Conservation (phyloP, 768 basidiomycete species). For the Lentinula guzmanii region DNA sequence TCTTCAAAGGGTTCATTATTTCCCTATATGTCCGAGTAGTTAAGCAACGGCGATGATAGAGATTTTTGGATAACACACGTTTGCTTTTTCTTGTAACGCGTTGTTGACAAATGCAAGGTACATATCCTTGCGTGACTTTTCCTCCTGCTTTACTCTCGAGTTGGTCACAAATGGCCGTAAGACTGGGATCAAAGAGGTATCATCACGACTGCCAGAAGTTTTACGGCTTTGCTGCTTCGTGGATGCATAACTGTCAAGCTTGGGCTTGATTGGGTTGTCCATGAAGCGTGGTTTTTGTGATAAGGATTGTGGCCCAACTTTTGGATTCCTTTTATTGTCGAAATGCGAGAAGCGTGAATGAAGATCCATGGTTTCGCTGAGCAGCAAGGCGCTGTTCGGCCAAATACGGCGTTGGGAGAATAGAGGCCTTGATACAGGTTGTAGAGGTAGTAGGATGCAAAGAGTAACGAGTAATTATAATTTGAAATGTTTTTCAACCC, state of each 20-base stretch:
- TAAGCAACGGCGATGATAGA: neutral
- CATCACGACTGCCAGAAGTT: slow-evolving; percentile 11
- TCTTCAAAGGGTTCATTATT: slow-evolving; percentile 76
- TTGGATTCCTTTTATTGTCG: slow-evolving; percentile 60
- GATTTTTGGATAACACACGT: slow-evolving; percentile 37
- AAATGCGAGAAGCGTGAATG: slow-evolving; percentile 73
- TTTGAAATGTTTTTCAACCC: neutral
- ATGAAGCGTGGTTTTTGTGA: slow-evolving; percentile 37
- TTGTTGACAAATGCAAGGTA: slow-evolving; percentile 79
- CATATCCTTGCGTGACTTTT: slow-evolving; percentile 75
- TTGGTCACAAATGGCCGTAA: slow-evolving; percentile 71
- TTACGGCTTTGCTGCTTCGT: neutral
- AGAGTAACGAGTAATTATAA: neutral
- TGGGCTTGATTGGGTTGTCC: slow-evolving; percentile 31
- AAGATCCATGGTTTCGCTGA: slow-evolving; percentile 51
- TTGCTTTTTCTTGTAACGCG: slow-evolving; percentile 66
- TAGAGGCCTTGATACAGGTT: neutral
- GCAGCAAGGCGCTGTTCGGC: neutral
- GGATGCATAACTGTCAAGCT: slow-evolving; percentile 34
- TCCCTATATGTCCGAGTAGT: slow-evolving; percentile 42
- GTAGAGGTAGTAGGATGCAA: neutral
- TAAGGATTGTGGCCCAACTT: slow-evolving; percentile 50
- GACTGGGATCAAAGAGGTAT: slow-evolving; percentile 20
- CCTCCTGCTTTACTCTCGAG: slow-evolving; percentile 71
- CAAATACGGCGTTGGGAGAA: neutral